phyloP scores from a whole-genome alignment of 345 rosid genomes.

The Murraya paniculata region DNA sequence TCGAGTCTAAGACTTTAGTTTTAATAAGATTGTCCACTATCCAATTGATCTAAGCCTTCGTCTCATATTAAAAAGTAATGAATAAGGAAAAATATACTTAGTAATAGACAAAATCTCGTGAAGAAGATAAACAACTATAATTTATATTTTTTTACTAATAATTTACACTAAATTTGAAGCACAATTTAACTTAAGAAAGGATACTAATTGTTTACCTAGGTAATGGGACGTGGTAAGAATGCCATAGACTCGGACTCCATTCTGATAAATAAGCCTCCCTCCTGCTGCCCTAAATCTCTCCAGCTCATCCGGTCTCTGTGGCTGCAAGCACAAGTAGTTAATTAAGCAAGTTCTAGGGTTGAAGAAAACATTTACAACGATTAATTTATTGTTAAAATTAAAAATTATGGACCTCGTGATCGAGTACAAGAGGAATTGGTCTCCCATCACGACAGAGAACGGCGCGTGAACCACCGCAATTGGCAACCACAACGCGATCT shows the following conservation, averaged over 20 bases:
- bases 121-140: too few relatives aligned
- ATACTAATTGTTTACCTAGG: conserved; percentile 4
- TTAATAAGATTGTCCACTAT: accelerated
- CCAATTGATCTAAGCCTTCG: accelerated
- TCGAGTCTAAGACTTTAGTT: too few relatives aligned
- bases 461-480: conserved; percentile 57
- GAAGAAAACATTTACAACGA: too few relatives aligned
- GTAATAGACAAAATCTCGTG: too few relatives aligned
- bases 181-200: too few relatives aligned
- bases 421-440: conserved; percentile 28
- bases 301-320: conserved; percentile 26
- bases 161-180: too few relatives aligned
- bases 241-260: conserved; percentile 32
- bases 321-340: conserved; percentile 13
- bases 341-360: too few relatives aligned
- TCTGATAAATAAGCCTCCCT: conserved; percentile 21
- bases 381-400: too few relatives aligned
- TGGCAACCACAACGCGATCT: conserved; percentile 41
- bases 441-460: conserved; percentile 49
- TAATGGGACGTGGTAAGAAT: conserved; percentile 29
- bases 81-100: too few relatives aligned
- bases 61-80: too few relatives aligned
- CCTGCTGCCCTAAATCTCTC: conserved; percentile 33
- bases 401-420: conserved; percentile 32
- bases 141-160: too few relatives aligned